phyloP scores from a whole-genome alignment of 495 filamentous ascomycete species.

The Terfezia boudieri region DNA sequence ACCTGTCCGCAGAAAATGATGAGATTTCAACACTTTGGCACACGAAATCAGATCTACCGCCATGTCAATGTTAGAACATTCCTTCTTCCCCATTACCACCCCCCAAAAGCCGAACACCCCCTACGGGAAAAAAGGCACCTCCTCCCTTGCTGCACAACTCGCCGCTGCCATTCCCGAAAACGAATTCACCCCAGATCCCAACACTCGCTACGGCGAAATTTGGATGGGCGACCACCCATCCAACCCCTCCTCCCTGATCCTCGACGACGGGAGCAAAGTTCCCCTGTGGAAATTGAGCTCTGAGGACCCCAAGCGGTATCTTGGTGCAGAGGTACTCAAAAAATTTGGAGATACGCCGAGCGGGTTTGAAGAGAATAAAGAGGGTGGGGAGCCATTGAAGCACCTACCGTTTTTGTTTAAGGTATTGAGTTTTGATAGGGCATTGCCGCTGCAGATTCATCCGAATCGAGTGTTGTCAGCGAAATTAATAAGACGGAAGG shows the following conservation, averaged over 20 bases:
- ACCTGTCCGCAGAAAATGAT: too few species aligned
- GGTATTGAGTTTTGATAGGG: constrained; percentile 57
- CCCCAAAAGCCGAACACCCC: constrained; percentile 8
- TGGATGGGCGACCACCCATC: constrained; percentile 69
- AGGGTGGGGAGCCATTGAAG: constrained; percentile 16
- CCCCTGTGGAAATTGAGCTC: constrained; percentile 42
- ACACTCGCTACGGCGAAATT: constrained; percentile 40
- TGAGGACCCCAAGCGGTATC: constrained; percentile 35
- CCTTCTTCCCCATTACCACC: background rate
- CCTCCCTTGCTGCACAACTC: constrained; percentile 47
- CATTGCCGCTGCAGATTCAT: constrained; percentile 62
- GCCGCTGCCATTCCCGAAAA: constrained; percentile 42
- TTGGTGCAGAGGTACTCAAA: constrained; percentile 40
- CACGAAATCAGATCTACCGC: too few species aligned
- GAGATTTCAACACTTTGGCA: too few species aligned
- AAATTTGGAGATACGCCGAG: constrained; percentile 22
- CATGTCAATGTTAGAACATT: too few species aligned
- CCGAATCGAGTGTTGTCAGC: constrained; percentile 43
- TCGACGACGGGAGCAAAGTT: constrained; percentile 37
- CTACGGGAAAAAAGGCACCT: constrained; percentile 47
- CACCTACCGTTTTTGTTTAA: constrained; percentile 60
- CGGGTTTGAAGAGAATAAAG: background rate
- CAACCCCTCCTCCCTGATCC: constrained; percentile 30
- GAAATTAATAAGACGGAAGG: constrained; percentile 21
- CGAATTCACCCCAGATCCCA: constrained; percentile 46